Base-by-base conservation (phyloP, 768 basidiomycete genomes). In the Termitomyces sp. region DNA sequence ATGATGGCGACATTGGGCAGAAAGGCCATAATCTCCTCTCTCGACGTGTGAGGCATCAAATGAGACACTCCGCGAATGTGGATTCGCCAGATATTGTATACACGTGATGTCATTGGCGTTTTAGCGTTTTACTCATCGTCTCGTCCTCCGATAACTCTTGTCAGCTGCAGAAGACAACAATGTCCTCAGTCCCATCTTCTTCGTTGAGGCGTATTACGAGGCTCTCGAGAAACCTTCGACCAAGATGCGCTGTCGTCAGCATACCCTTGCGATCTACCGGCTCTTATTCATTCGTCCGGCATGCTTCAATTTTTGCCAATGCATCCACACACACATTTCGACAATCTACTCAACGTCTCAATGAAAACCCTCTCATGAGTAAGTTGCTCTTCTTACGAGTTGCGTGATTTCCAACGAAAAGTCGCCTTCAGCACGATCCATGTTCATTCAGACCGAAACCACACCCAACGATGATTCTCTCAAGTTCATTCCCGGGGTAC, bases 401-500 rank as follows among this genome's bases (percentile, higher is more conserved):
- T 13, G 20, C 1, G 4, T 42, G 10, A 18, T 4, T 43, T 37
- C 24, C 30, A 22, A 49, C 20, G 36, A n/a, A 8, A 32, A 47
- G 54, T 34, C 32, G 13, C 16, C 18, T 18, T 30, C 59, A 93
- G 91, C 75, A 34, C 85, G 95, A 24, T 88, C 89, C 54, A 96
- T 98, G 95, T 98, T 98, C 77, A 97, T 98, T 57, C 97, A 99
- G 74, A 98, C 96, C 5, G 95, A 98, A 75, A 85, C 87, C 10
- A 99, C 97, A 0, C 97, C 97, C 0, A 99, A 99, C 71, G 92
- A 93, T 33, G 94, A 98, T 69, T 96, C 95, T 1, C 83, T 99
- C 52, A 98, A 99, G 72, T 99, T 99, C 75, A 94, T 99, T 58
- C 97, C 96, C 1, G 97, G 97, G 0, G 80, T 87, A 24, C 72